Percentiles rank a stretch among this genome's conserved stretches.
Conservation (phyloP, 192 early-diverging fungal species). For the Glomus cerebriforme region DNA sequence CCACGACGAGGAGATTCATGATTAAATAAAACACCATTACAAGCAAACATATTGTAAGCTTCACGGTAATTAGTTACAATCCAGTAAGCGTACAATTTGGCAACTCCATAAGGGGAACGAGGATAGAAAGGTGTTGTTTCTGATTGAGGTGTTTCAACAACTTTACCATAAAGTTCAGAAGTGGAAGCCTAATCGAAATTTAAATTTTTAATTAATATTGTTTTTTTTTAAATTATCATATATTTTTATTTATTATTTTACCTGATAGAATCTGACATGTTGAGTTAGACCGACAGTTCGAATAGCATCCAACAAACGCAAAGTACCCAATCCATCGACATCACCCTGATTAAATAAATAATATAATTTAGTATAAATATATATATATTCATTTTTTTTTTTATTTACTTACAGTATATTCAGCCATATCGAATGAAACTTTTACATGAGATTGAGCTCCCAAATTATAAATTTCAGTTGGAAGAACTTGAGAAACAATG, state of each 20-base stretch:
- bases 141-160: conserved; percentile 72
- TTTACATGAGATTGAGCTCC: conserved; percentile 79
- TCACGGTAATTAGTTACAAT: conserved; percentile 81
- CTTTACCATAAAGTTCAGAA: conserved; percentile 78
- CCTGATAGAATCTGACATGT: conserved; percentile 63
- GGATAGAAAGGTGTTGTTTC: conserved; percentile 86
- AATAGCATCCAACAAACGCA: conserved; percentile 77
- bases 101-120: conserved; percentile 79
- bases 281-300: conserved; percentile 70
- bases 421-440: conserved; percentile 74
- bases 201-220: neutral
- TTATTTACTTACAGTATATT: conserved; percentile 60
- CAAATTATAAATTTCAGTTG: conserved; percentile 77
- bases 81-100: conserved; percentile 83
- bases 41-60: conserved; percentile 76
- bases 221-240: neutral
- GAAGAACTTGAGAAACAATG: conserved; percentile 72
- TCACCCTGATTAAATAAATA: conserved; percentile 42
- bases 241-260: conserved; percentile 14
- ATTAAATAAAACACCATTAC: conserved; percentile 80
- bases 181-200: conserved; percentile 59
- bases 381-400: neutral
- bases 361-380: no score
- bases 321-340: conserved; percentile 77
- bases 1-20: conserved; percentile 77